Evolutionary conservation across 2,329 filamentous ascomycete genomes (phyloP), one percentile per base, ranked within the genome.

Genomic region (Verticillium longisporum): DNA sequence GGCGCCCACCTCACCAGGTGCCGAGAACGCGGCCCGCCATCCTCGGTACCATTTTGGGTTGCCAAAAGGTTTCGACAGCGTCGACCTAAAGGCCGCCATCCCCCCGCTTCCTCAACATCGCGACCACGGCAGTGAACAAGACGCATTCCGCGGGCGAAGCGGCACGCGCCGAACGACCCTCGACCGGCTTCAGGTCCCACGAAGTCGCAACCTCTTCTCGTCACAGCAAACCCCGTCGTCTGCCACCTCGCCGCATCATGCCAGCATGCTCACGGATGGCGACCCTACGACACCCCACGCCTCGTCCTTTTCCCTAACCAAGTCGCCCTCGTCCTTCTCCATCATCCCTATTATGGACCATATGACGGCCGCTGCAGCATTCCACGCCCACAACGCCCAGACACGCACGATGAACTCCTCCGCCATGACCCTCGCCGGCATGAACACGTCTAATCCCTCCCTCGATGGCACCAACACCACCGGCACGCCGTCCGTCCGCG

Each of bases 391-490:
- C 4, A 61, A 59, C 26, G 53, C 58, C 55, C 21, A 34, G 21
- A 58, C 62, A 36, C 31, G 50, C 18, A 4, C 60, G n/a, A 57
- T 57, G 26, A 59, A 61, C 55, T 45, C 57, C n/a, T 54, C 36
- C 54, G 55, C 57, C 41, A 57, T 59, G 13, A 57, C 34, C 32
- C 53, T 57, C 56, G 60, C 60, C 53, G 60, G 60, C 31, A 63
- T 60, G 60, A 61, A 61, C 21, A 59, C 56, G 31, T 64, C 62
- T 13, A 59, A 64, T 55, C 55, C 54, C 32, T 54, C 62, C 53
- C 60, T 60, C 55, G 57, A 61, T 31, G 56, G n/a, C 45, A 31
- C 56, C 56, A 58, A 58, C 33, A 56, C 54, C 57, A 53, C 26
- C 56, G 34, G 26, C 58, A 56, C 32, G 59, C 61, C 59, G 7